Base-by-base conservation (phyloP, 2,329 filamentous ascomycete species). In the Beauveria medogensis region DNA sequence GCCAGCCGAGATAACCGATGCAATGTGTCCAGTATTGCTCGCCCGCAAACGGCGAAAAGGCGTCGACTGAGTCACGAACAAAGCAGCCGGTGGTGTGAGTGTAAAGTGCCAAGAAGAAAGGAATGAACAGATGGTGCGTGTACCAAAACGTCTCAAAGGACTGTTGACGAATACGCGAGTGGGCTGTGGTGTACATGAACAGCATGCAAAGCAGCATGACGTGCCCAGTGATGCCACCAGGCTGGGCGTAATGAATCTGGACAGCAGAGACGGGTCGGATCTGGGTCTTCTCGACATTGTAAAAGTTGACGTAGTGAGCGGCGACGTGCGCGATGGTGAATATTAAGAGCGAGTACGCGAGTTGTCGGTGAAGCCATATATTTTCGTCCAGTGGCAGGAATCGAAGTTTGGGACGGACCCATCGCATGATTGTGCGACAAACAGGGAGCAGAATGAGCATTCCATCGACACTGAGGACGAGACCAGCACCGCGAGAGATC, bases 61-160 rank as follows among this genome's bases (percentile, higher is more conserved):
- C 83, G 0, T 84, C 70, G 6, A 80, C 73, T 1, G 86, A 88
- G 71, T 97, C 92, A 66, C 94, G 90, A 44, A 99, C 94, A 77
- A 99, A 99, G 76, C 94, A 99, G 63, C 92, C 92, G 8, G 90
- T 91, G 1, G 94, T 93, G 74, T 99, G 94, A 14, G 93, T 97
- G 75, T 97, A 99, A 67, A 99, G 86, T 51, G 85, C 93, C 50
- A 99, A 81, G 70, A 97, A 77, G 75, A 99, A 99, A 2, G 94
- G 93, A 63, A 99, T 89, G 70, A 97, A 97, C n/a, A 99, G 83
- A 70, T 99, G 94, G 75, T 99, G 94, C 0, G 92, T 96, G 76
- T 99, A 99, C 94, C 94, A 99, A 73, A 99, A 99, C 0, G 93
- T 95, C 77, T 99, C 94, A 71, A 92, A 99, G 0, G 91, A 96